These are phyloP conservation scores for Globisporangium radiosum DNA, from an alignment of 352 stramenopile species.

Conservation along the genomic window DNA sequence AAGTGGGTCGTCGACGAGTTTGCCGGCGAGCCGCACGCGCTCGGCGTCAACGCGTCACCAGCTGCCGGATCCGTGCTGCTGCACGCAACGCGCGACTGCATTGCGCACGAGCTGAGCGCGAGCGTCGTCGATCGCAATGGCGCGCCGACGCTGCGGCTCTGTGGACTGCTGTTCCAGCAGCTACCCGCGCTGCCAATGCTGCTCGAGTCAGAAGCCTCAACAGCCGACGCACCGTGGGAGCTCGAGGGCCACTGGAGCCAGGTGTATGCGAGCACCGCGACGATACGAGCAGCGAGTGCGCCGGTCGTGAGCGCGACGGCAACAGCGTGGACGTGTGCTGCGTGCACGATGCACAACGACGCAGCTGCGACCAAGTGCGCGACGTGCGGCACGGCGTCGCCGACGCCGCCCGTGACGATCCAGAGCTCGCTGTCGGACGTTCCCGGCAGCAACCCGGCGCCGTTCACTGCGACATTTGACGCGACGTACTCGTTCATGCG, in stretches of 20 bases:
- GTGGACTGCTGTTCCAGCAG: slow-evolving; percentile 47
- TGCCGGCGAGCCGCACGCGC: slow-evolving; percentile 20
- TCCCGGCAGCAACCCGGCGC: slow-evolving; percentile 69
- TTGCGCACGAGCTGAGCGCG: slow-evolving; percentile 56
- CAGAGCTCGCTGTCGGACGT: slow-evolving; percentile 22
- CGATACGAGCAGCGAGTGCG: slow-evolving; percentile 9
- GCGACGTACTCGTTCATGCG: slow-evolving; percentile 65
- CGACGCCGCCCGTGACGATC: slow-evolving; percentile 23
- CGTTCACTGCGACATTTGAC: slow-evolving; percentile 57
- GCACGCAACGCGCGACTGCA: slow-evolving; percentile 41
- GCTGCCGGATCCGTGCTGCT: slow-evolving; percentile 72
- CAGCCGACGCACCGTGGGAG: slow-evolving; percentile 22
- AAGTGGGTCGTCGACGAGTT: slow-evolving; percentile 82
- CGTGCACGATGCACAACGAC: slow-evolving; percentile 78
- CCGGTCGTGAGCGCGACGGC: slow-evolving; percentile 18
- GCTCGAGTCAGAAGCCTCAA: not conserved
- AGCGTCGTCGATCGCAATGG: slow-evolving; percentile 43
- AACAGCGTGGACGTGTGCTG: slow-evolving; percentile 54
- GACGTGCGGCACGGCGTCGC: slow-evolving; percentile 64
- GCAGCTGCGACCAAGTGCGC: slow-evolving; percentile 46
- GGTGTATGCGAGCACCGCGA: slow-evolving; percentile 28
- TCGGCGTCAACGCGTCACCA: slow-evolving; percentile 28
- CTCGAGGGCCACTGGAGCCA: slow-evolving; percentile 80
- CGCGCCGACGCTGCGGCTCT: slow-evolving; percentile 45
- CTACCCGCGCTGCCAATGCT: slow-evolving; percentile 44